Percentiles rank a stretch among this genome's conserved stretches.
These are phyloP conservation scores for Colletotrichum incanum DNA, from an alignment of 2,329 filamentous ascomycete genomes.

Conservation along the genomic window DNA sequence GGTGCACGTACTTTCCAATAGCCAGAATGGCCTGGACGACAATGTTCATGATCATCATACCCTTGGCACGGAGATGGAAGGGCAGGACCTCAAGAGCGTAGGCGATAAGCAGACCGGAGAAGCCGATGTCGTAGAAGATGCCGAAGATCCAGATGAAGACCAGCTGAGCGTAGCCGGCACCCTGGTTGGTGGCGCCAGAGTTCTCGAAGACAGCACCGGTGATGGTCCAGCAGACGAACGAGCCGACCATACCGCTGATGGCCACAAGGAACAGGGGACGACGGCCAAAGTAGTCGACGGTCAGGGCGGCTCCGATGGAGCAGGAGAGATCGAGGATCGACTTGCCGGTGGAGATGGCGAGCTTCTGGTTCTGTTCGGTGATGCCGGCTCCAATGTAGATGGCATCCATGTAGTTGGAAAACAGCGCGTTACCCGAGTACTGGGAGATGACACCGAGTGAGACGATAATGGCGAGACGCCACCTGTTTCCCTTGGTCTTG, in stretches of 20 bases:
- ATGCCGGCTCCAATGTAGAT: slow-evolving; percentile 76
- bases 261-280: slow-evolving; percentile 69
- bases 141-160: slow-evolving; percentile 73
- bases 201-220: slow-evolving; percentile 68
- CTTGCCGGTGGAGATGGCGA: slow-evolving; percentile 70
- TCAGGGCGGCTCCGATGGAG: slow-evolving; percentile 67
- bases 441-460: slow-evolving; percentile 78
- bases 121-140: slow-evolving; percentile 73
- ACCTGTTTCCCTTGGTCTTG: slow-evolving; percentile 74
- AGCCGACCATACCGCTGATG: slow-evolving; percentile 63
- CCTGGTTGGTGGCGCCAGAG: slow-evolving; percentile 58
- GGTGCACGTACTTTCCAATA: slow-evolving; percentile 68
- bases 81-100: slow-evolving; percentile 74
- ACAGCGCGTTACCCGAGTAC: slow-evolving; percentile 77
- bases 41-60: slow-evolving; percentile 77
- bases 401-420: slow-evolving; percentile 77
- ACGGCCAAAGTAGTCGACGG: slow-evolving; percentile 66
- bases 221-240: slow-evolving; percentile 67
- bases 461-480: slow-evolving; percentile 73
- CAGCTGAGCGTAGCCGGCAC: slow-evolving; percentile 68
- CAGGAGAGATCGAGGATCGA: slow-evolving; percentile 73
- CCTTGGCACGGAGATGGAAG: slow-evolving; percentile 71
- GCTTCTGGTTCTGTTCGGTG: slow-evolving; percentile 68
- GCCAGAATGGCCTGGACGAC: slow-evolving; percentile 74
- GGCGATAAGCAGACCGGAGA: slow-evolving; percentile 70